These are phyloP conservation scores for Diaporthe amygdali DNA, from an alignment of 2,329 filamentous ascomycete species.

Conservation along the genomic window DNA sequence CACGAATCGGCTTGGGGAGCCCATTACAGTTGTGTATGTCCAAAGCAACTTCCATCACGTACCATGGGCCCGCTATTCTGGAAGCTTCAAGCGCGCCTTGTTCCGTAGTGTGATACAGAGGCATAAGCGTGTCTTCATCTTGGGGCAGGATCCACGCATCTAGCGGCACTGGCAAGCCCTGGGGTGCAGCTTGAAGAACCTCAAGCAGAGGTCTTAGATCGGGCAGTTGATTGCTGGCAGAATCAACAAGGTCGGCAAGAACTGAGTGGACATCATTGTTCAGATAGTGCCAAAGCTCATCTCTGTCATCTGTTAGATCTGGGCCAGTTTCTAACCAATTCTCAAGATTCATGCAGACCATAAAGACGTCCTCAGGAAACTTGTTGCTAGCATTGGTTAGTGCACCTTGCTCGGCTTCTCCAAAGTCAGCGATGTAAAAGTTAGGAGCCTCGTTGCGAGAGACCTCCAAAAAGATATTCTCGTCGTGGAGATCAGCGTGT, in stretches of 20 bases:
- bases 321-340: neutral
- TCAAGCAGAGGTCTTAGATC: neutral
- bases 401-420: neutral
- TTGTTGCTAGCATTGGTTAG: neutral
- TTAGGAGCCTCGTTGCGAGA: neutral
- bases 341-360: neutral
- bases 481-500: neutral
- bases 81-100: neutral
- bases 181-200: neutral
- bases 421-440: neutral
- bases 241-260: rapidly evolving
- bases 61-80: neutral
- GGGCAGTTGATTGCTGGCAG: neutral
- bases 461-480: neutral
- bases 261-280: neutral
- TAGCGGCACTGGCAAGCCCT: neutral
- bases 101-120: neutral
- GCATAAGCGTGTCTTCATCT: neutral
- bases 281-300: neutral
- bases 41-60: no score
- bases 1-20: no score
- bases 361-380: neutral
- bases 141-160: neutral
- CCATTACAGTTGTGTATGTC: no score
- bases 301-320: neutral